Evolutionary conservation across 129 eudicot species (phyloP).

Genomic region (Dittrichia graveolens): DNA sequence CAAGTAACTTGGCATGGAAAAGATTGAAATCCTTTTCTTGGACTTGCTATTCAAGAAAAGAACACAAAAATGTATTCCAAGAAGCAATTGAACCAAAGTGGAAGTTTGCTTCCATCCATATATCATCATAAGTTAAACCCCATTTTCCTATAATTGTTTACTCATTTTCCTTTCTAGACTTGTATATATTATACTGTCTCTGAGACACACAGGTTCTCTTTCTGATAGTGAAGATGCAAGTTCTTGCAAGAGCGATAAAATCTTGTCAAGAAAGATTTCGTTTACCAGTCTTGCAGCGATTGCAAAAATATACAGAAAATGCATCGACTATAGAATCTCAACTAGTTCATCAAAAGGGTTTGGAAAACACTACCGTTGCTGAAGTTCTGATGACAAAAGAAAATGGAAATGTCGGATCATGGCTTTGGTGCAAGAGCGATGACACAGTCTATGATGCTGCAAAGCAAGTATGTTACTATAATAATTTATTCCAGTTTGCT

Average conservation of each 20-base stretch:
- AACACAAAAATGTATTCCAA: constrained; percentile 27
- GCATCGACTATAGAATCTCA: constrained; percentile 28
- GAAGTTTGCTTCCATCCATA: constrained; percentile 28
- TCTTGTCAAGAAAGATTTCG: constrained; percentile 49
- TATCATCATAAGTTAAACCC: constrained; percentile 24
- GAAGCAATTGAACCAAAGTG: constrained; percentile 26
- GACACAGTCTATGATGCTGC: constrained; percentile 89
- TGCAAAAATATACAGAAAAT: constrained; percentile 34
- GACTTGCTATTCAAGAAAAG: constrained; percentile 34
- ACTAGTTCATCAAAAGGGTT: constrained; percentile 51
- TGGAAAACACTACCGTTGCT: constrained; percentile 79
- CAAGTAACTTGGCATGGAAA: constrained; percentile 25
- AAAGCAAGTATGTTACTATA: constrained; percentile 51
- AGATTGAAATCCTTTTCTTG: constrained; percentile 37
- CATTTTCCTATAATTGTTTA: not conserved
- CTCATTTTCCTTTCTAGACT: no score
- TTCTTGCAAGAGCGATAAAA: constrained; percentile 49
- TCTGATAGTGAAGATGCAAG: constrained; percentile 55
- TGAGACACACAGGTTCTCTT: not conserved
- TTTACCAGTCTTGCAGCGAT: constrained; percentile 38
- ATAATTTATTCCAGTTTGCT: not conserved
- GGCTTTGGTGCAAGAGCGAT: constrained; percentile 83
- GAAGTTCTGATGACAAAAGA: no score
- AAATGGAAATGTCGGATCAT: constrained; percentile 57
- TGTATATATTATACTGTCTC: not conserved